These are phyloP conservation scores for Puccinia hordei DNA, from an alignment of 1,284 basidiomycete genomes.

Conservation along the genomic window DNA sequence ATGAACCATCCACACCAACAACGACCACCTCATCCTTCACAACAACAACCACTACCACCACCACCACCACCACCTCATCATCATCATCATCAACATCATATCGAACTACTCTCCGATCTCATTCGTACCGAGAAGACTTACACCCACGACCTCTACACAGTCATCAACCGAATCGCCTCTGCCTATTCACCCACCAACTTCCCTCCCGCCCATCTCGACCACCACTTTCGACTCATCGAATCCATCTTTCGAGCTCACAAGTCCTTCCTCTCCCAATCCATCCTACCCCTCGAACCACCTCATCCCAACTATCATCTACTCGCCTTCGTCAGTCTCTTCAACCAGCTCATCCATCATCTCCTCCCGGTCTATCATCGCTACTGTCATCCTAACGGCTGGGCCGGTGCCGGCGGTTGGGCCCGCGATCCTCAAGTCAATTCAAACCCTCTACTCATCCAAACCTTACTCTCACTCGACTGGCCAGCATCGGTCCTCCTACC, in stretches of 20 bases:
- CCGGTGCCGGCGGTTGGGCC: constrained; percentile 34
- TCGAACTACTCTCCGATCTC: background rate
- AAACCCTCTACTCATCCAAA: constrained; percentile 12
- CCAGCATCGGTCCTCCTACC: background rate
- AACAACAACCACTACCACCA: background rate
- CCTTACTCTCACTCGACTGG: constrained; percentile 28
- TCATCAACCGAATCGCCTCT: constrained; percentile 32
- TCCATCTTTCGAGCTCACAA: constrained; percentile 28
- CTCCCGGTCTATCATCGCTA: constrained; percentile 27
- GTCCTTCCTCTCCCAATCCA: constrained; percentile 21
- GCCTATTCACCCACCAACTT: constrained; percentile 22
- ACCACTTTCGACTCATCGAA: constrained; percentile 33
- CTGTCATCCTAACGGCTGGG: constrained; percentile 39
- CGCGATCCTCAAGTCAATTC: constrained; percentile 12
- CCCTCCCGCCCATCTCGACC: constrained; percentile 37
- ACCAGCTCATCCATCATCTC: constrained; percentile 9
- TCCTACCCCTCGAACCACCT: background rate
- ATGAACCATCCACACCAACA: background rate
- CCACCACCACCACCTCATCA: too few species aligned
- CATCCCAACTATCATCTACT: constrained; percentile 3
- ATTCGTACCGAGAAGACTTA: constrained; percentile 26
- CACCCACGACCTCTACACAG: constrained; percentile 12
- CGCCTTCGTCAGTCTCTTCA: constrained; percentile 23
- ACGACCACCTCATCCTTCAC: background rate
- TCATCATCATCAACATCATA: too few species aligned